Evolutionary conservation across 495 filamentous ascomycete species (phyloP).

Genomic region (Lepidopterella palustris): DNA sequence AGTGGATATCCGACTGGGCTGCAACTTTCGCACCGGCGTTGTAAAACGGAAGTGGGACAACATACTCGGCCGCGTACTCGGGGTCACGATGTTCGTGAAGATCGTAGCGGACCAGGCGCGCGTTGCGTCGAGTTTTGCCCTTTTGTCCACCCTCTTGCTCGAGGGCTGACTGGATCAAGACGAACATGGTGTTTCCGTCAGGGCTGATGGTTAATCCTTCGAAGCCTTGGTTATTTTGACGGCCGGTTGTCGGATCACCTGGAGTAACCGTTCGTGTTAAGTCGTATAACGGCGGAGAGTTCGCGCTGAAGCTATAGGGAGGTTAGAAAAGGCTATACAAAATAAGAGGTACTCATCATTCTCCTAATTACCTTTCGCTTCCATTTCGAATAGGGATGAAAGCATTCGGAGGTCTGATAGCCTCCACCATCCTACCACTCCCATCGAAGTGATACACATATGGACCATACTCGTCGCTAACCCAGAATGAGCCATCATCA

Average conservation of each 20-base stretch:
- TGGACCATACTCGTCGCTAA: slow-evolving; percentile 75
- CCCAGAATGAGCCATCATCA: slow-evolving; percentile 61
- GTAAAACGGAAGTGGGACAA: slow-evolving; percentile 60
- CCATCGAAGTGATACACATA: slow-evolving; percentile 63
- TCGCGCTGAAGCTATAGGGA: slow-evolving; percentile 47
- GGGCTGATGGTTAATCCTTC: slow-evolving; percentile 62
- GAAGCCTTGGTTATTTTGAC: slow-evolving; percentile 72
- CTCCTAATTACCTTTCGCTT: slow-evolving; percentile 33
- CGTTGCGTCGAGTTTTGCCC: slow-evolving; percentile 48
- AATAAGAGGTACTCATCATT: not conserved
- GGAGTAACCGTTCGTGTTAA: slow-evolving; percentile 41
- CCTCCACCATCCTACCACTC: slow-evolving; percentile 54
- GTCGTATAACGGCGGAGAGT: slow-evolving; percentile 58
- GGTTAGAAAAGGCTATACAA: not conserved
- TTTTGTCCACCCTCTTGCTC: slow-evolving; percentile 46
- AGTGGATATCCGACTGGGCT: slow-evolving; percentile 66
- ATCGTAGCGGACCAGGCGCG: slow-evolving; percentile 60
- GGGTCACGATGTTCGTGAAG: slow-evolving; percentile 38
- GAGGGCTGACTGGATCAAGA: slow-evolving; percentile 61
- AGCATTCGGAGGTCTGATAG: slow-evolving; percentile 62
- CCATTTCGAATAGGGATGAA: slow-evolving; percentile 62
- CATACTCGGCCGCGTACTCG: slow-evolving; percentile 55
- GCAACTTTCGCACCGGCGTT: slow-evolving; percentile 45
- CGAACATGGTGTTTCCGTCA: slow-evolving; percentile 60
- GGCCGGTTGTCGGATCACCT: slow-evolving; percentile 54